Conservation (phyloP, 495 filamentous ascomycete species). For the Xylaria scruposa region DNA sequence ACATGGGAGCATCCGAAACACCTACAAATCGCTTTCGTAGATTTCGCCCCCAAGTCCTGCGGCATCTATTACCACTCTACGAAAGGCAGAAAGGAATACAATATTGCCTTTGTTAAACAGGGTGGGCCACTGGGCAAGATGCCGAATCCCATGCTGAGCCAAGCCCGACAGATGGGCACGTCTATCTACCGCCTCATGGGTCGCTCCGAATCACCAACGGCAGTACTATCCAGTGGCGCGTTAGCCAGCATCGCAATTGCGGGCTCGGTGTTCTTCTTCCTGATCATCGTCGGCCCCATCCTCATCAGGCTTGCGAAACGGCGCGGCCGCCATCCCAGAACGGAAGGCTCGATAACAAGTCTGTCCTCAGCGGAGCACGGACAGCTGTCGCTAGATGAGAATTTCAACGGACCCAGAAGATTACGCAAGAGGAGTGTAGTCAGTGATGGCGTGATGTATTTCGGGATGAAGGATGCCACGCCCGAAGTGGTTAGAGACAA, state of each 20-base stretch:
- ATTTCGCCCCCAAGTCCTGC: too few relatives aligned
- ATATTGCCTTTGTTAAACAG: neutral
- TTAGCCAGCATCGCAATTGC: slow-evolving; percentile 37
- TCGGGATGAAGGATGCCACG: neutral
- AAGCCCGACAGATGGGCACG: slow-evolving; percentile 1
- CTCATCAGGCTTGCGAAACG: slow-evolving; percentile 33
- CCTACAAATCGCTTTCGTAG: too few relatives aligned
- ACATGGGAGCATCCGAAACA: neutral
- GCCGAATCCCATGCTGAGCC: neutral
- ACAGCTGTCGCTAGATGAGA: slow-evolving; percentile 5
- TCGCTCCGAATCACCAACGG: slow-evolving; percentile 6
- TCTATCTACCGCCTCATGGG: neutral
- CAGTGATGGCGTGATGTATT: neutral
- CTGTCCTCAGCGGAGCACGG: slow-evolving; percentile 24
- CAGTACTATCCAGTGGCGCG: slow-evolving; percentile 33
- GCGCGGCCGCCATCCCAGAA: slow-evolving; percentile 14
- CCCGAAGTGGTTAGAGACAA: neutral
- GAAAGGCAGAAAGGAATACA: neutral
- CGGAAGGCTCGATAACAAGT: slow-evolving; percentile 3
- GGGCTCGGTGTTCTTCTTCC: slow-evolving; percentile 37
- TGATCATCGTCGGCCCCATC: slow-evolving; percentile 28
- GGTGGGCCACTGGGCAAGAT: slow-evolving; percentile 16
- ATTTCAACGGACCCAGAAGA: slow-evolving; percentile 20
- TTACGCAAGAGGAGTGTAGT: slow-evolving; percentile 36
- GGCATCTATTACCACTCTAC: too few relatives aligned